These are phyloP conservation scores for Mimosa bimucronata DNA, from an alignment of 306 rosid genomes.

Conservation along the genomic window DNA sequence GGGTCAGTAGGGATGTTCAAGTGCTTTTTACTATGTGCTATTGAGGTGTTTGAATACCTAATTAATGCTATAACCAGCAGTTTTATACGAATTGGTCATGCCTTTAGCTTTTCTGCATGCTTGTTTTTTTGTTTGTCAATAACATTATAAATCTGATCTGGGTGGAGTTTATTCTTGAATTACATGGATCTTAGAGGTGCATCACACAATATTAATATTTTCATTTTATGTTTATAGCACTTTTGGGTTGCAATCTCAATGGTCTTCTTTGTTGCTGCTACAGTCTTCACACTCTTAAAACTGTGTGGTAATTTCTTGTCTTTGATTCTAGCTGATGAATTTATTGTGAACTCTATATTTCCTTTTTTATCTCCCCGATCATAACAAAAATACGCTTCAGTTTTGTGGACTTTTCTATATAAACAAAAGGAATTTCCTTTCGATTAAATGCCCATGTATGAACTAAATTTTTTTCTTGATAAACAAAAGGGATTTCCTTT, in stretches of 20 bases:
- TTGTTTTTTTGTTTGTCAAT: slow-evolving; percentile 16
- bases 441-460: neutral
- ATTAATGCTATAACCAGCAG: neutral
- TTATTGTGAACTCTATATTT: slow-evolving; percentile 13
- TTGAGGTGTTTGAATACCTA: neutral
- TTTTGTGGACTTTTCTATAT: neutral
- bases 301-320: slow-evolving; percentile 62
- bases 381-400: neutral
- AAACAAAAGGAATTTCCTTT: neutral
- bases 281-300: slow-evolving; percentile 88
- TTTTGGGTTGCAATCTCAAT: slow-evolving; percentile 99
- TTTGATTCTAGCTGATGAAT: slow-evolving; percentile 4
- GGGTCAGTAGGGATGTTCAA: neutral
- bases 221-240: slow-evolving; percentile 62
- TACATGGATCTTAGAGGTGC: slow-evolving; percentile 16
- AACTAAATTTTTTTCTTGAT: neutral
- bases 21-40: neutral
- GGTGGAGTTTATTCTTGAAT: slow-evolving; percentile 29
- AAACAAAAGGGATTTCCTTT: neutral
- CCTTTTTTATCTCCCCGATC: slow-evolving; percentile 3
- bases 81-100: neutral
- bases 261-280: slow-evolving; percentile 87
- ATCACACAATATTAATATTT: slow-evolving; percentile 35
- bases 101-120: neutral
- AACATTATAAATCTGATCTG: slow-evolving; percentile 7